These are phyloP conservation scores for Craterostigma plantagineum DNA, from an alignment of 257 asterid genomes.

Conservation along the genomic window DNA sequence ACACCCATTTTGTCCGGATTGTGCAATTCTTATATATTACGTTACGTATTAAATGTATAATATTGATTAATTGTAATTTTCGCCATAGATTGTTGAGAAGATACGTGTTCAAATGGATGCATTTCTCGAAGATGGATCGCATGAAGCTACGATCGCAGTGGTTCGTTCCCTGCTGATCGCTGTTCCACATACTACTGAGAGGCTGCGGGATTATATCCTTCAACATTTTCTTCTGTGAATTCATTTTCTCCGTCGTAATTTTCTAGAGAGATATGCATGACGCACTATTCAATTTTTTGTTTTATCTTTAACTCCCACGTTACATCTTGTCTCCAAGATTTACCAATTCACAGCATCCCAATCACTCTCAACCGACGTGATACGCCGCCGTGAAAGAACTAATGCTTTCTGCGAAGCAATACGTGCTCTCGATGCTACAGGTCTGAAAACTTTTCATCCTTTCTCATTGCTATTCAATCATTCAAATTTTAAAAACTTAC, in stretches of 20 bases:
- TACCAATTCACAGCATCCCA: constrained; percentile 59
- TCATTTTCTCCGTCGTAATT: not conserved
- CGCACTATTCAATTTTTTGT: no score
- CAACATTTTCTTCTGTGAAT: not conserved
- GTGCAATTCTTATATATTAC: not conserved
- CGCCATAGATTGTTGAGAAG: constrained; percentile 75
- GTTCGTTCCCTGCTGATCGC: constrained; percentile 81
- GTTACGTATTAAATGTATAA: not conserved
- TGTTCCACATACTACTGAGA: constrained; percentile 72
- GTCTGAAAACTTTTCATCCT: constrained; percentile 26
- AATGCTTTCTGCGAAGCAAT: constrained; percentile 92
- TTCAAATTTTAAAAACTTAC: not conserved
- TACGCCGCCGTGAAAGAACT: constrained; percentile 61
- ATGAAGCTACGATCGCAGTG: constrained; percentile 89
- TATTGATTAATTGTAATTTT: constrained; percentile 13
- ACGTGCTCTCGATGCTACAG: constrained; percentile 98
- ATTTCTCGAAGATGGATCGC: constrained; percentile 97
- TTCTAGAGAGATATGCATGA: not conserved
- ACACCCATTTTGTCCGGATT: not conserved
- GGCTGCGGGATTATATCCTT: constrained; percentile 97
- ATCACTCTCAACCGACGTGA: constrained; percentile 50
- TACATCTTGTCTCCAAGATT: constrained; percentile 91
- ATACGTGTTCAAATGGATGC: constrained; percentile 98
- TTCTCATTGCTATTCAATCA: not conserved
- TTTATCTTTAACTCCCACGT: constrained; percentile 24